These are phyloP conservation scores for Iberis pinnata DNA, from an alignment of 345 rosid genomes.

Conservation along the genomic window DNA sequence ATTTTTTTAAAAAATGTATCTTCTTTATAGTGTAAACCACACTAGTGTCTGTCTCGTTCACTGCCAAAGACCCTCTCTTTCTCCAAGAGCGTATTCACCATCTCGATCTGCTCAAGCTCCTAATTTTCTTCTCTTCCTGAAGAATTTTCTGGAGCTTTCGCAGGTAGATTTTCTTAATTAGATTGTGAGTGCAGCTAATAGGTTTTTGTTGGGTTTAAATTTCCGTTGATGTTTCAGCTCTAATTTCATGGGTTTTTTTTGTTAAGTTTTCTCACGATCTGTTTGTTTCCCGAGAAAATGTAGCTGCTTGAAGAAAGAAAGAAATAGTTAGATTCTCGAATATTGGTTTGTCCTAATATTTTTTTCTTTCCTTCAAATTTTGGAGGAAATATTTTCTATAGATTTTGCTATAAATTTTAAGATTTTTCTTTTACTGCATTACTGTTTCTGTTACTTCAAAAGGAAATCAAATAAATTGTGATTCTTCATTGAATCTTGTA, in stretches of 20 bases:
- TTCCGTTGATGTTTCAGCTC: conserved; percentile 11
- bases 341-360: no score
- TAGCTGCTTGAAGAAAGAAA: conserved; percentile 7
- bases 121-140: conserved; percentile 9
- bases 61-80: conserved; percentile 28
- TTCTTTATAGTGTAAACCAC: conserved; percentile 25
- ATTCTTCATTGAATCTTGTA: conserved; percentile 20
- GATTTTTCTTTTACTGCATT: conserved; percentile 9
- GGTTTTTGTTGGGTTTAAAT: background rate
- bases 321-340: conserved; percentile 18
- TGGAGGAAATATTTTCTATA: conserved; percentile 6
- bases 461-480: conserved; percentile 28
- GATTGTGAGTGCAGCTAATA: background rate
- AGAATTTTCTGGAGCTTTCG: conserved; percentile 12
- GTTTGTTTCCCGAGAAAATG: conserved; percentile 15
- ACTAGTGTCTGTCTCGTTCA: conserved; percentile 20
- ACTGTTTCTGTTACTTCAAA: conserved; percentile 9
- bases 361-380: conserved; percentile 3
- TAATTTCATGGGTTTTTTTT: conserved; percentile 14
- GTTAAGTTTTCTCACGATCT: conserved; percentile 22
- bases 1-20: conserved; percentile 3
- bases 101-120: conserved; percentile 30
- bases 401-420: conserved; percentile 1
- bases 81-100: conserved; percentile 26
- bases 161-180: conserved; percentile 14